phyloP scores from a whole-genome alignment of 331 rosid species.

The Erythrophleum ivorense region DNA sequence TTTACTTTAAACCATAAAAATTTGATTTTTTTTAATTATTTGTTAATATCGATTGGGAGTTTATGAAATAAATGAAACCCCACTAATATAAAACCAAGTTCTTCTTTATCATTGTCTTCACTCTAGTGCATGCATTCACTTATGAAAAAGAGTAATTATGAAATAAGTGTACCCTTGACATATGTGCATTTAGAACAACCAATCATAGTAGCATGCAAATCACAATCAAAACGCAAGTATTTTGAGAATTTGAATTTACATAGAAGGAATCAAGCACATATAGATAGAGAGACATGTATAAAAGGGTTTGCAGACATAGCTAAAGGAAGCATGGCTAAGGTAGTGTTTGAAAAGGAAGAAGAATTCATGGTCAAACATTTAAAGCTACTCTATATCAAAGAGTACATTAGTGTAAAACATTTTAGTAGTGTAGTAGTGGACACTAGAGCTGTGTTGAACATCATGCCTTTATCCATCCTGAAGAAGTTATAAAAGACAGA shows the following conservation, averaged over 20 bases:
- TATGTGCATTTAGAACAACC: conserved; percentile 64
- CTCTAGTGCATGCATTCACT: conserved; percentile 37
- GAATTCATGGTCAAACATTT: too few relatives aligned
- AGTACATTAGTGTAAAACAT: too few relatives aligned
- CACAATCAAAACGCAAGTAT: neutral
- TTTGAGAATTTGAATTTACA: conserved; percentile 34
- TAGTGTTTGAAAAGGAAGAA: too few relatives aligned
- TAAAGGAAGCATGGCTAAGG: too few relatives aligned
- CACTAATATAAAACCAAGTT: too few relatives aligned
- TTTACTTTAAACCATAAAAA: too few relatives aligned
- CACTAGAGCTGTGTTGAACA: too few relatives aligned
- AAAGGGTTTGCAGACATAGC: conserved; percentile 44
- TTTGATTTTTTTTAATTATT: too few relatives aligned
- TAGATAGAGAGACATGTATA: neutral
- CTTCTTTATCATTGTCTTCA: neutral
- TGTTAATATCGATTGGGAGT: neutral
- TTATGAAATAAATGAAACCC: neutral
- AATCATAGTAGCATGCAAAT: conserved; percentile 49
- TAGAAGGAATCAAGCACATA: neutral
- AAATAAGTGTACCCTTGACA: conserved; percentile 42
- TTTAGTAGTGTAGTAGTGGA: too few relatives aligned
- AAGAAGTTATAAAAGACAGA: too few relatives aligned
- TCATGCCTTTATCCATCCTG: too few relatives aligned
- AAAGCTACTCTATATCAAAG: too few relatives aligned
- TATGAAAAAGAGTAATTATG: conserved; percentile 12